These are phyloP conservation scores for Vigna trinervia DNA, from an alignment of 306 rosid species.

Conservation along the genomic window DNA sequence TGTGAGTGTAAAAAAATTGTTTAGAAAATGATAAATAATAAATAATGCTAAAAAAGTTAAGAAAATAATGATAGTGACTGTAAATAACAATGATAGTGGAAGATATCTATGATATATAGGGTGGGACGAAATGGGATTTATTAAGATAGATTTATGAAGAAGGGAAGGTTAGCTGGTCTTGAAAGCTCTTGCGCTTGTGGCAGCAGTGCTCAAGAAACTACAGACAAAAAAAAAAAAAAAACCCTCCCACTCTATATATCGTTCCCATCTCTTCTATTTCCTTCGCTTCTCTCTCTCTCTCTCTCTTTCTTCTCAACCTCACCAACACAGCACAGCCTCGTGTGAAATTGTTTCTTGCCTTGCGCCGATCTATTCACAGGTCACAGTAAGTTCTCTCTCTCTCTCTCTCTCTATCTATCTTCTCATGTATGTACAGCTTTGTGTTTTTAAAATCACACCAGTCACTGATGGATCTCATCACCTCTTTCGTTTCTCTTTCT, in stretches of 20 bases:
- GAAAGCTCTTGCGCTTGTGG: constrained; percentile 28
- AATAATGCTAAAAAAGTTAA: constrained; percentile 26
- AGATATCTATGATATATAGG: neutral
- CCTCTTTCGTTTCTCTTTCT: constrained; percentile 16
- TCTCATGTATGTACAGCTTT: neutral
- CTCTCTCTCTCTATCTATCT: neutral
- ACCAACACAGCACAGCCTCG: neutral
- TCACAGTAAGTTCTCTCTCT: constrained; percentile 41
- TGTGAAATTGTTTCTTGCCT: neutral
- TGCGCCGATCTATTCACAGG: constrained; percentile 28
- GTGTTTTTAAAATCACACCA: constrained; percentile 27
- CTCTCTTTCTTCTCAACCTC: neutral
- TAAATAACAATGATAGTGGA: constrained; percentile 32
- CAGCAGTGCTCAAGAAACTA: constrained; percentile 44
- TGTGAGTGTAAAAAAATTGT: constrained; percentile 34
- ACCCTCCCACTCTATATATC: constrained; percentile 21
- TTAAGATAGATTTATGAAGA: constrained; percentile 36
- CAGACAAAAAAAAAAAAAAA: constrained; percentile 15
- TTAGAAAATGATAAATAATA: constrained; percentile 3
- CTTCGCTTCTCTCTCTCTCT: constrained; percentile 6
- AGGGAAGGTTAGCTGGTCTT: constrained; percentile 31
- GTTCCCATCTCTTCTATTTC: constrained; percentile 15
- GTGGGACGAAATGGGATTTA: constrained; percentile 27
- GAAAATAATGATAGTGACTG: constrained; percentile 29
- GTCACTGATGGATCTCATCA: constrained; percentile 39